These are phyloP conservation scores for Toxicodendron radicans DNA, from an alignment of 345 rosid species.

Conservation along the genomic window DNA sequence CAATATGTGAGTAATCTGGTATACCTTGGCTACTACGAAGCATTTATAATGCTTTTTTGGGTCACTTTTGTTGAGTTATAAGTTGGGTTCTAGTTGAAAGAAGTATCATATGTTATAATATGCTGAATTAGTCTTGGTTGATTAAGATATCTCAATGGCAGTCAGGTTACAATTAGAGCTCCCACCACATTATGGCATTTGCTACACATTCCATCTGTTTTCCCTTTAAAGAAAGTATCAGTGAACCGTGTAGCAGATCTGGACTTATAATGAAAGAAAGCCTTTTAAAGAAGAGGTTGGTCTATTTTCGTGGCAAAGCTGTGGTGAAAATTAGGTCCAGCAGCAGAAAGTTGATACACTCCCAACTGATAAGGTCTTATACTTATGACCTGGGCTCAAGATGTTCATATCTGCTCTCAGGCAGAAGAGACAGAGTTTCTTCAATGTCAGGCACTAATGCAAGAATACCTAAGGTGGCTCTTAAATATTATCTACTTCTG, in stretches of 20 bases:
- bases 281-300: conserved; percentile 33
- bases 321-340: conserved; percentile 36
- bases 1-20: background rate
- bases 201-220: conserved; percentile 45
- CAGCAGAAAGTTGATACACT: conserved; percentile 28
- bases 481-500: conserved; percentile 5
- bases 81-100: background rate
- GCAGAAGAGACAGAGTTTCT: conserved; percentile 39
- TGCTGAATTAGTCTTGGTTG: background rate
- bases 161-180: conserved; percentile 37
- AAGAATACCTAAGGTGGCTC: conserved; percentile 37
- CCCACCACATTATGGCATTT: conserved; percentile 52
- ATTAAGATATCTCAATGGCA: background rate
- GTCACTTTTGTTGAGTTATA: background rate
- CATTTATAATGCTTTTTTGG: background rate
- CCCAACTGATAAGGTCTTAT: conserved; percentile 30
- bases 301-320: conserved; percentile 26
- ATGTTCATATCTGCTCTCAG: conserved; percentile 36
- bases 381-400: conserved; percentile 23
- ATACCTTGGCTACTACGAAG: background rate
- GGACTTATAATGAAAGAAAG: conserved; percentile 31
- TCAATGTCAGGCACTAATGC: conserved; percentile 20
- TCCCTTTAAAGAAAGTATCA: conserved; percentile 41
- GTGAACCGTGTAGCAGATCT: conserved; percentile 29
- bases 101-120: background rate